These are phyloP conservation scores for Schizonepeta tenuifolia DNA, from an alignment of 257 asterid genomes.

Conservation along the genomic window DNA sequence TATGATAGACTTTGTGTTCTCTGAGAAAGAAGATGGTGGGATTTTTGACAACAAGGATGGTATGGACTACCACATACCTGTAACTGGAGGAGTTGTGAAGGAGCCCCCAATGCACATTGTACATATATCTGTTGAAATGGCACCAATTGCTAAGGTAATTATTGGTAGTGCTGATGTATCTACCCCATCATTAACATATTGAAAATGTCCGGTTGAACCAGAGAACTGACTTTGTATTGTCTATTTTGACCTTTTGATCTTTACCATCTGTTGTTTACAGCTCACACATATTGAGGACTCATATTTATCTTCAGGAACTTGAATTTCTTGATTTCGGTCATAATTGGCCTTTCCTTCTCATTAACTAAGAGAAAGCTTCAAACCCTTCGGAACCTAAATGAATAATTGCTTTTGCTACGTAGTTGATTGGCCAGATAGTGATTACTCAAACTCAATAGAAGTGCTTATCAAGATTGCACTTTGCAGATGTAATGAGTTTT, in stretches of 20 bases:
- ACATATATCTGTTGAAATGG: conserved; percentile 97
- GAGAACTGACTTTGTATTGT: background rate
- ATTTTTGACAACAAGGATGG: conserved; percentile 85
- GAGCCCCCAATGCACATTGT: conserved; percentile 97
- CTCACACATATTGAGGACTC: conserved; percentile 16
- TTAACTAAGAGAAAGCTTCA: background rate
- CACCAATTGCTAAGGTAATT: conserved; percentile 95
- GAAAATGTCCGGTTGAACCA: conserved; percentile 20
- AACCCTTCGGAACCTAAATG: background rate
- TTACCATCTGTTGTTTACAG: conserved; percentile 11
- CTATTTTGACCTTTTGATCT: background rate
- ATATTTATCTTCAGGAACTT: conserved; percentile 16
- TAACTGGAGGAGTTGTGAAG: conserved; percentile 72
- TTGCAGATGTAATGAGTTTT: background rate
- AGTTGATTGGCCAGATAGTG: conserved; percentile 17
- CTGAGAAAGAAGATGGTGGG: conserved; percentile 90
- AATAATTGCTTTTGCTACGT: conserved; percentile 6
- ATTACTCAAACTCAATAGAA: conserved; percentile 5
- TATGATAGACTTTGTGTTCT: conserved; percentile 95
- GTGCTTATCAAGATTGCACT: conserved; percentile 9
- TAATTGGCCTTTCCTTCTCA: background rate
- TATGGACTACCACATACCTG: conserved; percentile 96
- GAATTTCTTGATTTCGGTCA: background rate
- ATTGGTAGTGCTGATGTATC: background rate
- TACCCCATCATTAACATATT: conserved; percentile 4